Base-by-base conservation (phyloP, 1,139 yeast genomes). In the Geotrichum phurueaensis region DNA sequence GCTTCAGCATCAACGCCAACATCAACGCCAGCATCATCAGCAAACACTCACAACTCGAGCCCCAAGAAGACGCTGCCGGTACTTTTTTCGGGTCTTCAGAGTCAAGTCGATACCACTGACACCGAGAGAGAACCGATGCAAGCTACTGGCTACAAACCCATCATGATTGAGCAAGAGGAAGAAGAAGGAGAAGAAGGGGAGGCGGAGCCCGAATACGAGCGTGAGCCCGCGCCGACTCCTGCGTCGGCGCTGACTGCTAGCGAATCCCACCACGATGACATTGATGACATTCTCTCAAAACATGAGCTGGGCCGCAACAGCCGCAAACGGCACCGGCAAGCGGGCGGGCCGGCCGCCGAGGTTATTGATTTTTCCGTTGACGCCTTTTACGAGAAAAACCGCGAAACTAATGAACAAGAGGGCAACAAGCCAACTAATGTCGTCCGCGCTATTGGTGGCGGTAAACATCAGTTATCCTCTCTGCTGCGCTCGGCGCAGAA, bases 301-400 rank as follows among this genome's bases (percentile, higher is more conserved):
- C 57, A 59, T 43, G 61, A 59, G 48, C 56, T 58, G 13, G 60
- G 55, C 6, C 45, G 45, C 18, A 54, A 55, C 29, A 43, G 53
- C 27, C 56, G 59, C 12, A 61, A 54, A 25, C 59, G 57, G 13
- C 23, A 36, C 25, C 27, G 22, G 12, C 13, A 22, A 13, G 43
- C 22, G 23, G 33, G 23, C 6, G 58, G n/a, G 9, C 13, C 57
- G 2, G 52, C 56, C 23, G 45, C 45, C 2, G 61, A 64, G n/a
- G 60, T 70, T 20, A 66, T 69, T 10, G 73, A 70, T 25, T 72
- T 72, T 62, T 65, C 65, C 22, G 68, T 71, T 12, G 72, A 68
- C 57, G 68, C 69, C 13, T 71, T 69, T 56, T 71, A 71, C 51
- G 54, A 64, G 33, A 60, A 65, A 29, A 71, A 71, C 47, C 56